Percentiles rank a stretch among this genome's conserved stretches.
phyloP scores from a whole-genome alignment of 371 early-diverging fungal species.

The Gilbertella persicaria region DNA sequence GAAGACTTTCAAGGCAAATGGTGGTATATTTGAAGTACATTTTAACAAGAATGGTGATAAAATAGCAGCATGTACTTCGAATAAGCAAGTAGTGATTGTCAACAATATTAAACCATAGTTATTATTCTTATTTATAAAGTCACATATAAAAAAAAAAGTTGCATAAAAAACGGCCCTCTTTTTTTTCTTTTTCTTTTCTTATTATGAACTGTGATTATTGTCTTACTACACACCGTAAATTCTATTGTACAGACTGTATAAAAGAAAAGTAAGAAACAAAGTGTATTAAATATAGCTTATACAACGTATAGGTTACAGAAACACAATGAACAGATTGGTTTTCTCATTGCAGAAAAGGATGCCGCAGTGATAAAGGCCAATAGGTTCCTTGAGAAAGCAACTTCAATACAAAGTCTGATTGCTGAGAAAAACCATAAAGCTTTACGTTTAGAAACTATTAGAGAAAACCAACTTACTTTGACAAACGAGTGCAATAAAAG shows the following conservation, averaged over 20 bases:
- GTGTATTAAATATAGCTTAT: background rate
- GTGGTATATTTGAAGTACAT: constrained; percentile 78
- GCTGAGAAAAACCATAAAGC: constrained; percentile 47
- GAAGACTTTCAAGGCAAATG: constrained; percentile 69
- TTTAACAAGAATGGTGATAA: constrained; percentile 67
- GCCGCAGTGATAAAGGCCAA: constrained; percentile 42
- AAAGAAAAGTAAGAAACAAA: constrained; percentile 36
- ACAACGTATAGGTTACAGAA: constrained; percentile 35
- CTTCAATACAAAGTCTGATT: constrained; percentile 37
- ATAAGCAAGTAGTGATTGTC: constrained; percentile 44
- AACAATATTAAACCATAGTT: constrained; percentile 13
- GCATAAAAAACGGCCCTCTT: constrained; percentile 1
- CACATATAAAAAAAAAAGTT: constrained; percentile 1
- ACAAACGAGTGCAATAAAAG: constrained; percentile 41
- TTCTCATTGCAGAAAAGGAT: constrained; percentile 38
- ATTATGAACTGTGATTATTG: constrained; percentile 49
- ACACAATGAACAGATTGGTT: constrained; percentile 40
- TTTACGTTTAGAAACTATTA: constrained; percentile 28
- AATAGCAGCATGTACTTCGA: constrained; percentile 55
- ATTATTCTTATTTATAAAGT: background rate
- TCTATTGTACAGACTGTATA: constrained; percentile 41
- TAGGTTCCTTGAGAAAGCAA: constrained; percentile 33
- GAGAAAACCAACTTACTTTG: constrained; percentile 26
- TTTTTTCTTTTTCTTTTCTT: background rate
- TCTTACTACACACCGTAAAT: constrained; percentile 41